phyloP scores from a whole-genome alignment of 306 rosid genomes.

The Gastrolobium villosum region DNA sequence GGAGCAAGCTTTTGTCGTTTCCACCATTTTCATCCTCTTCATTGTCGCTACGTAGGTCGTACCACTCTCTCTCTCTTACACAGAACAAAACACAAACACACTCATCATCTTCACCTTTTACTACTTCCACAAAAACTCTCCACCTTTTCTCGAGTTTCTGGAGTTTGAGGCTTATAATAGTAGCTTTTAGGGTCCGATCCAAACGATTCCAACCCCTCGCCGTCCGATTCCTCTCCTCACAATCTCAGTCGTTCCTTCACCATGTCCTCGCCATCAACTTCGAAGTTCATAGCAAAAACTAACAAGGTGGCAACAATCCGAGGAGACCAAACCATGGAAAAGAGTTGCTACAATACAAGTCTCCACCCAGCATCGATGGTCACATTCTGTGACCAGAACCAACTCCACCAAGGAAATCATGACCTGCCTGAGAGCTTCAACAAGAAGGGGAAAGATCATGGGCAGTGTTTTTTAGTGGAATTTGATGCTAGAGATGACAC shows the following conservation, averaged over 20 bases:
- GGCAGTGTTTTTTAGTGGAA: no score
- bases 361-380: no score
- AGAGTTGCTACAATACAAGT: no score
- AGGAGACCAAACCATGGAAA: no score
- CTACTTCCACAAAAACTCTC: constrained; percentile 6
- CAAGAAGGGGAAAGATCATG: no score
- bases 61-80: background rate
- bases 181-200: constrained; percentile 26
- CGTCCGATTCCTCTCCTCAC: constrained; percentile 20
- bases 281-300: no score
- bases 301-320: no score
- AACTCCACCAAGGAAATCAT: no score
- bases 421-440: no score
- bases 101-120: background rate
- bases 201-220: constrained; percentile 35
- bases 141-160: background rate
- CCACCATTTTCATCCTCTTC: background rate
- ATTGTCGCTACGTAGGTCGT: background rate
- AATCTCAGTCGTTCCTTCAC: constrained; percentile 6
- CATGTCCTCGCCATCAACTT: background rate
- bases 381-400: no score
- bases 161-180: background rate
- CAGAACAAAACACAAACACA: background rate
- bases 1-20: constrained; percentile 31
- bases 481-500: no score